phyloP scores from a whole-genome alignment of 75 land plant genomes.

The Cryptomeria japonica region DNA sequence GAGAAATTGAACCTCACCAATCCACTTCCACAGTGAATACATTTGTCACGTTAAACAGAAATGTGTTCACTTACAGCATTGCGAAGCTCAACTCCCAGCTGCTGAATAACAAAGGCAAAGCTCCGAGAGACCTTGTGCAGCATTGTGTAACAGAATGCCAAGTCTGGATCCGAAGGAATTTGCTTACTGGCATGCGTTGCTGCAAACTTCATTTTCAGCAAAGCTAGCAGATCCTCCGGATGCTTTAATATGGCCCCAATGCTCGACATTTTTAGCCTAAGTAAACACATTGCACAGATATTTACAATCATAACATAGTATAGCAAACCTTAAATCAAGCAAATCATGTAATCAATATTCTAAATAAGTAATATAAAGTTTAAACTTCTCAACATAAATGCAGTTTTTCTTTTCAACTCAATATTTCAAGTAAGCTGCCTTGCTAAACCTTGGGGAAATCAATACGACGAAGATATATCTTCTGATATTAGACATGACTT shows the following conservation, averaged over 20 bases:
- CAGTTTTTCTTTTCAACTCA: too few relatives aligned
- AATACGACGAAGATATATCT: too few relatives aligned
- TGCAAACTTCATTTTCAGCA: slow-evolving; percentile 79
- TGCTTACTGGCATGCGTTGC: slow-evolving; percentile 43
- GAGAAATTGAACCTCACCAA: too few relatives aligned
- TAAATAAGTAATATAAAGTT: too few relatives aligned
- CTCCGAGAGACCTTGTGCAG: slow-evolving; percentile 85
- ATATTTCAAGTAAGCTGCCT: too few relatives aligned
- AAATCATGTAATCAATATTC: too few relatives aligned
- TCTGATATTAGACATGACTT: too few relatives aligned
- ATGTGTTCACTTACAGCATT: slow-evolving; percentile 63
- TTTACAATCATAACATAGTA: too few relatives aligned
- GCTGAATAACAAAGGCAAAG: slow-evolving; percentile 94
- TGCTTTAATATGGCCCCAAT: slow-evolving; percentile 65
- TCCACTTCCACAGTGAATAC: not conserved
- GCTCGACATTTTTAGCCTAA: slow-evolving; percentile 49
- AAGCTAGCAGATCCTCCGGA: slow-evolving; percentile 75
- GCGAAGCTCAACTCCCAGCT: slow-evolving; percentile 73
- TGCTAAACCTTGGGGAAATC: too few relatives aligned
- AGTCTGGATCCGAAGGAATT: slow-evolving; percentile 78
- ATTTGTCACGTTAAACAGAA: not conserved
- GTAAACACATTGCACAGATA: not conserved
- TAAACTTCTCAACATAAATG: too few relatives aligned
- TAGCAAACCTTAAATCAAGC: too few relatives aligned
- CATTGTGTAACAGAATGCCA: slow-evolving; percentile 81